These are phyloP conservation scores for Wallacemonas sp. DNA, from an alignment of 208 protist species.

Conservation along the genomic window DNA sequence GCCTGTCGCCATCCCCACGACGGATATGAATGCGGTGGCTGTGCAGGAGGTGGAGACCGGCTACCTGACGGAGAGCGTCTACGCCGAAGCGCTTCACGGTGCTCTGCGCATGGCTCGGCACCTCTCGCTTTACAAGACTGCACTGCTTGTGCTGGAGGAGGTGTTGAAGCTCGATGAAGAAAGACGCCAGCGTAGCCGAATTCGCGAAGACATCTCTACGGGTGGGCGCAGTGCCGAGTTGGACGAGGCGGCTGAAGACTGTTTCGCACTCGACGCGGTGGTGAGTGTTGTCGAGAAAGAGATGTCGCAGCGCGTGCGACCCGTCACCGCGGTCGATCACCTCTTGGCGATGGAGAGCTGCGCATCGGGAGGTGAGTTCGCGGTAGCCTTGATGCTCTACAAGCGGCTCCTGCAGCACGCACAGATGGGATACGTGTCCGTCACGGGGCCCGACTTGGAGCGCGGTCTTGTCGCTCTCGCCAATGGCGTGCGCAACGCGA, in stretches of 20 bases:
- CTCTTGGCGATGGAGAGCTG: conserved; percentile 73
- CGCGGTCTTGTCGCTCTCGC: conserved; percentile 57
- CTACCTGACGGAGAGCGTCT: conserved; percentile 40
- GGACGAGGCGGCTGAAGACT: conserved; percentile 16
- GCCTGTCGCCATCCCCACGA: not conserved
- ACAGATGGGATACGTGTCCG: conserved; percentile 32
- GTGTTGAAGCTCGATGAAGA: conserved; percentile 49
- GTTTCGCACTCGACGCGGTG: conserved; percentile 61
- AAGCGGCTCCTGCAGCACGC: conserved; percentile 63
- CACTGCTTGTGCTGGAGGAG: conserved; percentile 47
- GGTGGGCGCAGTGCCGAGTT: not conserved
- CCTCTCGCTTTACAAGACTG: conserved; percentile 33
- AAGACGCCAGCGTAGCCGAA: too few species aligned
- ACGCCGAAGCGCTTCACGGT: conserved; percentile 46
- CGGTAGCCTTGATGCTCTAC: conserved; percentile 66
- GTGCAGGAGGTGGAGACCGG: conserved; percentile 8
- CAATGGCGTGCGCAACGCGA: conserved; percentile 36
- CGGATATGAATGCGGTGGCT: conserved; percentile 20
- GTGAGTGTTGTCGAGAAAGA: conserved; percentile 59
- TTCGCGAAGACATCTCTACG: not conserved
- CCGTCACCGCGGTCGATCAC: conserved; percentile 63
- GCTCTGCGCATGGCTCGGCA: conserved; percentile 34
- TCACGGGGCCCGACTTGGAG: conserved; percentile 33
- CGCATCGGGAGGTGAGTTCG: conserved; percentile 45
- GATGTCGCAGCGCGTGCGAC: conserved; percentile 30